Evolutionary conservation across 352 stramenopile genomes (phyloP).

Genomic region (Phytophthora melonis): DNA sequence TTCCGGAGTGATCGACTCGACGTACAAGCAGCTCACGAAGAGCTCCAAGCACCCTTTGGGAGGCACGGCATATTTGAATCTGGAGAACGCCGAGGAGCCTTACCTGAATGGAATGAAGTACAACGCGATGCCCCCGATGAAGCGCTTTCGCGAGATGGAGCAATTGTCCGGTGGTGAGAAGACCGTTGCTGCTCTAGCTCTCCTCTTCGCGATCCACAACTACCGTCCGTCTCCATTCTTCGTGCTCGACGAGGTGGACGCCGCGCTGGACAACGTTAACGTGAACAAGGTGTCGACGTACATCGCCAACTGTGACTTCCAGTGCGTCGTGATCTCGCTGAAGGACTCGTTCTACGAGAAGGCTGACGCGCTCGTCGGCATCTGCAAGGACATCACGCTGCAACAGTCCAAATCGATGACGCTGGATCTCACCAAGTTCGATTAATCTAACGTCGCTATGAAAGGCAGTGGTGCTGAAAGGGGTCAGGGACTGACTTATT

Average conservation of each 20-base stretch:
- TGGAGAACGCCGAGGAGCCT: conserved; percentile 94
- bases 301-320: conserved; percentile 95
- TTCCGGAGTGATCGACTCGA: conserved; percentile 93
- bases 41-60: conserved; percentile 97
- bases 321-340: conserved; percentile 98
- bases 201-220: conserved; percentile 99
- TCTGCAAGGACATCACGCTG: conserved; percentile 85
- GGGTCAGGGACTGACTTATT: conserved; percentile 15
- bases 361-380: conserved; percentile 93
- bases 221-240: conserved; percentile 98
- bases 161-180: conserved; percentile 99
- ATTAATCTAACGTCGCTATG: conserved; percentile 24
- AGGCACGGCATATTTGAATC: conserved; percentile 82
- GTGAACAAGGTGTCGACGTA: conserved; percentile 99
- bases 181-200: conserved; percentile 98
- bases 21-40: conserved; percentile 98
- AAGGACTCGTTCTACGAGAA: conserved; percentile 99
- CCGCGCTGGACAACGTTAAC: conserved; percentile 99
- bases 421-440: conserved; percentile 83
- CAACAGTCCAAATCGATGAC: conserved; percentile 84
- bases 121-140: conserved; percentile 99
- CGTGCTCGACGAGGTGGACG: conserved; percentile 99
- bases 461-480: not conserved
- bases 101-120: conserved; percentile 99
- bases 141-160: conserved; percentile 98